A percentile compares a stretch with the other conserved stretches of the same genome.
Evolutionary conservation across 78 protist genomes (phyloP).

Genomic region (Protostelium mycophagum): DNA sequence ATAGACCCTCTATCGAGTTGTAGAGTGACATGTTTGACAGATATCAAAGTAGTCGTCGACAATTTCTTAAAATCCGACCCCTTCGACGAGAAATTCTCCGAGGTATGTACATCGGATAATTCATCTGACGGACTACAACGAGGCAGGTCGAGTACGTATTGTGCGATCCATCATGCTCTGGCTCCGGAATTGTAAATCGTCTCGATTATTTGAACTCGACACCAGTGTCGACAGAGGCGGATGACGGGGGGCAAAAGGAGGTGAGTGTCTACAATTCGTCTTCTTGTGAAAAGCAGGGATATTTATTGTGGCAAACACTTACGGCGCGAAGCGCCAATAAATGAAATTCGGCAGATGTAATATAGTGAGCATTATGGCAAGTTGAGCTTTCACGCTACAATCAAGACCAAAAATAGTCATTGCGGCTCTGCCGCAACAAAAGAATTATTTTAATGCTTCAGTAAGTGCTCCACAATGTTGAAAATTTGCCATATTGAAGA

Average conservation of each 20-base stretch:
- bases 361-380: no score
- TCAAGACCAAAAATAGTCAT: no score
- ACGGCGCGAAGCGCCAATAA: no score
- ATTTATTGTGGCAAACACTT: no score
- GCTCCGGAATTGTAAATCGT: slow-evolving; percentile 63
- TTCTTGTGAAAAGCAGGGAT: no score
- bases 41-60: slow-evolving; percentile 41
- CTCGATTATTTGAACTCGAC: slow-evolving; percentile 40
- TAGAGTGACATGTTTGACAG: slow-evolving; percentile 5
- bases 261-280: no score
- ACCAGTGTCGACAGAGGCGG: slow-evolving; percentile 12
- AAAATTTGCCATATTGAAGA: not conserved
- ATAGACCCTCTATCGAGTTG: not conserved
- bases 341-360: no score
- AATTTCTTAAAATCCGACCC: slow-evolving; percentile 41
- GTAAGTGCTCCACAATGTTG: no score
- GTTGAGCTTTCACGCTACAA: no score
- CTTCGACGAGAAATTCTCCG: slow-evolving; percentile 33
- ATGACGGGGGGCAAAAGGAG: slow-evolving; percentile 15
- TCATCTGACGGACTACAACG: not conserved
- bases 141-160: slow-evolving; percentile 45
- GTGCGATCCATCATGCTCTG: slow-evolving; percentile 61
- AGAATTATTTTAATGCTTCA: no score
- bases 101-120: not conserved
- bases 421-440: no score